Evolutionary conservation across 2,329 filamentous ascomycete genomes (phyloP).

Genomic region (Microdochium bolleyi): DNA sequence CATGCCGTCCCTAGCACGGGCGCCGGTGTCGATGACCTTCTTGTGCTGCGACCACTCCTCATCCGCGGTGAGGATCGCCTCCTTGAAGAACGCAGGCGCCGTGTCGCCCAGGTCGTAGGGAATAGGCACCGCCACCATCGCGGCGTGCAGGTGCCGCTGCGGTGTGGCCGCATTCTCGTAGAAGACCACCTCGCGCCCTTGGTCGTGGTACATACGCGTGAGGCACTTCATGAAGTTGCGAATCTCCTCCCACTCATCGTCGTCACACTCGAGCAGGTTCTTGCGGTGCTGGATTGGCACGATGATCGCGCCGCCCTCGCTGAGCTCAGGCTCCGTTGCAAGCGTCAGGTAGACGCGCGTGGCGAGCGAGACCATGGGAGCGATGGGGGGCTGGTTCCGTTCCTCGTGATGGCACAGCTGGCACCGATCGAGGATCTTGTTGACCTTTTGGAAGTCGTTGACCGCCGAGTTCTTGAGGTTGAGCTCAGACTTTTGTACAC

Average conservation of each 20-base stretch:
- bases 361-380: conserved; percentile 77
- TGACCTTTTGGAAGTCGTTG: conserved; percentile 82
- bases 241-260: conserved; percentile 98
- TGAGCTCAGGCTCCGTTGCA: conserved; percentile 81
- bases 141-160: conserved; percentile 71
- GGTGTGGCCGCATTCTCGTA: conserved; percentile 93
- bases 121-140: conserved; percentile 78
- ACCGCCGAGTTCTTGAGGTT: conserved; percentile 85
- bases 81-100: conserved; percentile 88
- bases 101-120: conserved; percentile 88
- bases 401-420: conserved; percentile 92
- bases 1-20: conserved; percentile 54
- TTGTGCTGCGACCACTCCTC: conserved; percentile 95
- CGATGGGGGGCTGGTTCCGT: conserved; percentile 61
- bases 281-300: conserved; percentile 79
- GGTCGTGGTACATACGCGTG: conserved; percentile 88
- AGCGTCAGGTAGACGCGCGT: conserved; percentile 85
- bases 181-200: conserved; percentile 87
- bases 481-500: conserved; percentile 79
- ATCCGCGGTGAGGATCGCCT: conserved; percentile 81
- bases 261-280: conserved; percentile 95
- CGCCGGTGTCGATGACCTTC: conserved; percentile 84
- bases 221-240: conserved; percentile 98
- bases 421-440: conserved; percentile 76
- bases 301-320: conserved; percentile 75